These are phyloP conservation scores for Talaromyces verruculosus DNA, from an alignment of 2,329 filamentous ascomycete species.

Conservation along the genomic window DNA sequence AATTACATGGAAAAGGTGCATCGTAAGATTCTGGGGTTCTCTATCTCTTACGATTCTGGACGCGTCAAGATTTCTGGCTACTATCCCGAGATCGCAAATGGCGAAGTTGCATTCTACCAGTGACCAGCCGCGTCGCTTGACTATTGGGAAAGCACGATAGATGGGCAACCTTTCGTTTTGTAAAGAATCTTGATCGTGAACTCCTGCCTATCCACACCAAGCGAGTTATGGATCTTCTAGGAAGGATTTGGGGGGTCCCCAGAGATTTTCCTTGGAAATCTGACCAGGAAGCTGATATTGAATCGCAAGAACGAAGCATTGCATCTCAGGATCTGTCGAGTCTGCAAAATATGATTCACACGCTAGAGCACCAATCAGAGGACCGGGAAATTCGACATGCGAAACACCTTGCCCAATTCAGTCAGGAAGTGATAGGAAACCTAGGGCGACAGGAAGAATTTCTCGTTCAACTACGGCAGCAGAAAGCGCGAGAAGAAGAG, in stretches of 20 bases:
- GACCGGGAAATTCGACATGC: neutral
- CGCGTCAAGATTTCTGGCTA: constrained; percentile 29
- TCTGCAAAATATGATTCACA: neutral
- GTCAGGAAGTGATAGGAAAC: neutral
- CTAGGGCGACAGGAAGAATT: neutral
- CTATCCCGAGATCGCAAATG: constrained; percentile 25
- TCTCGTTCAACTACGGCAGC: neutral
- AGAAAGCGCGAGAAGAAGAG: neutral
- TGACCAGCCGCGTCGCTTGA: neutral
- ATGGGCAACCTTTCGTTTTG: constrained; percentile 8
- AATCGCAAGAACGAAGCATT: neutral
- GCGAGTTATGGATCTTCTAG: neutral
- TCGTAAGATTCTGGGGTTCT: constrained; percentile 27
- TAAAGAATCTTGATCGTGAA: constrained; percentile 3
- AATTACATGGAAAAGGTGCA: constrained; percentile 22
- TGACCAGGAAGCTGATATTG: neutral
- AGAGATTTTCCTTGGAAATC: neutral
- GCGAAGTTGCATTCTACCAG: constrained; percentile 20
- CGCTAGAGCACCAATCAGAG: neutral
- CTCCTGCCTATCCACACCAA: neutral
- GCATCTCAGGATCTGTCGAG: neutral
- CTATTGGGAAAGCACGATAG: neutral
- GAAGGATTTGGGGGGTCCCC: neutral
- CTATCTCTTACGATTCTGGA: constrained; percentile 27
- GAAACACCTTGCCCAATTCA: neutral